Evolutionary conservation across 495 filamentous ascomycete species (phyloP).

Genomic region (Glutinoglossum americanum): DNA sequence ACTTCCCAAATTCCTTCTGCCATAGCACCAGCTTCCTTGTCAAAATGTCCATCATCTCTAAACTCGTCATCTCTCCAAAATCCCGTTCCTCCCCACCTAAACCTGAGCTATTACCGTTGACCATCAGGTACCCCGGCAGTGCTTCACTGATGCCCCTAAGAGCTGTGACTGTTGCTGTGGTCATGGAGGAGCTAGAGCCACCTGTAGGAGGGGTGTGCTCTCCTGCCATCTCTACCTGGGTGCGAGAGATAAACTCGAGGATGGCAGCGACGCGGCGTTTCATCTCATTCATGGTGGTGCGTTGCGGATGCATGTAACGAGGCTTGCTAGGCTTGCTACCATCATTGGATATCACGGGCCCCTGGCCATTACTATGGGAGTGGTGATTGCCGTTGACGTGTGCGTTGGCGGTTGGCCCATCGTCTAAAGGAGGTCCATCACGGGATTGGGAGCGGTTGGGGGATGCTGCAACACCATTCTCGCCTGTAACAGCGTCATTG

Average conservation of each 20-base stretch:
- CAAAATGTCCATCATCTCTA: constrained; percentile 24
- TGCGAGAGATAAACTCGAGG: constrained; percentile 73
- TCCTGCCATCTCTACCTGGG: constrained; percentile 71
- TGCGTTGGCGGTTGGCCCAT: constrained; percentile 13
- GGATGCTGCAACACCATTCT: constrained; percentile 22
- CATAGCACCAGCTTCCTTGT: constrained; percentile 17
- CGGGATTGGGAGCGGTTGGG: constrained; percentile 45
- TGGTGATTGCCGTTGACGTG: constrained; percentile 18
- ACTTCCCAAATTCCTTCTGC: constrained; percentile 16
- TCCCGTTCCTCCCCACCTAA: constrained; percentile 6
- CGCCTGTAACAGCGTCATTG: constrained; percentile 29
- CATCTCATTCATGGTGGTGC: constrained; percentile 77
- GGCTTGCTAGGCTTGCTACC: constrained; percentile 35
- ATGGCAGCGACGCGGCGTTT: constrained; percentile 65
- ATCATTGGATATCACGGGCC: constrained; percentile 10
- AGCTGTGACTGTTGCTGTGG: constrained; percentile 10
- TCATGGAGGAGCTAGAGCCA: background rate
- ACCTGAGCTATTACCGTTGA: background rate
- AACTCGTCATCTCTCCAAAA: constrained; percentile 13
- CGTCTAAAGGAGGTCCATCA: constrained; percentile 25
- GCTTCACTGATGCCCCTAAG: background rate
- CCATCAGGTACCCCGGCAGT: background rate
- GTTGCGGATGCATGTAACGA: constrained; percentile 29
- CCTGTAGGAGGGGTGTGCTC: constrained; percentile 14
- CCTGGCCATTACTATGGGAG: constrained; percentile 6